Base-by-base conservation (phyloP, 345 rosid genomes). In the Lumnitzera littorea region DNA sequence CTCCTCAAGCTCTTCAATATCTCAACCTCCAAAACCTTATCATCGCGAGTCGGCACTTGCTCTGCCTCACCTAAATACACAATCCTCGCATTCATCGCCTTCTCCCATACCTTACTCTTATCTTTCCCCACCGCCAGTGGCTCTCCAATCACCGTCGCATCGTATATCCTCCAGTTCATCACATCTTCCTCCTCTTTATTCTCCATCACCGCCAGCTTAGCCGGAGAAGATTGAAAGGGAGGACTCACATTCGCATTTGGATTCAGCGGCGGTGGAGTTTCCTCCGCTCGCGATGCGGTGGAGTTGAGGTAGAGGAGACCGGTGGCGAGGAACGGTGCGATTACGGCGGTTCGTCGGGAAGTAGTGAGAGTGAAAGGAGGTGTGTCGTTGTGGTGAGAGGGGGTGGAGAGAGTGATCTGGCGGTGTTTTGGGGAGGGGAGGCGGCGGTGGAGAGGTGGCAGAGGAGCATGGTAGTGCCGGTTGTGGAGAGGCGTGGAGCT, bases 101-200 rank as follows among this genome's bases (percentile, higher is more conserved):
- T 91, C 74, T 89, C 98, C 95, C 92, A 87, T 54, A 84, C 91
- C 70, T 72, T 91, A 20, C 61, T 78, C 89, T 77, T 91, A 27
- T 85, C 95, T 77, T 81, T 91, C 61, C 94, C 92, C 55, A 84
- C 65, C 51, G 96, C 95, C 86, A 82, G 29, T 70, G 95, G 98
- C 86, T 91, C 98, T 54, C 98, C 98, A 0, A 89, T 88, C 50
- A 63, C 88, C 64, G 89, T 80, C 69, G 96, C 96, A 58, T 92
- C 96, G 53, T 92, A 85, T 25, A 89, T 89, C 66, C 96, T 82
- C 62, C 88, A 83, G 3, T 50, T 66, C 46, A 72, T 65, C 62
- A 58, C 71, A 51, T 58, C 83, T 55, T 53, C 70, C 62, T 67
- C 66, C 71, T 48, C 74, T 9, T 36, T 36, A 68, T 67, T 72